Percentiles rank a stretch among this genome's conserved stretches.
Conservation (phyloP, 176 grass and related monocot species). For the Carex kokanica region DNA sequence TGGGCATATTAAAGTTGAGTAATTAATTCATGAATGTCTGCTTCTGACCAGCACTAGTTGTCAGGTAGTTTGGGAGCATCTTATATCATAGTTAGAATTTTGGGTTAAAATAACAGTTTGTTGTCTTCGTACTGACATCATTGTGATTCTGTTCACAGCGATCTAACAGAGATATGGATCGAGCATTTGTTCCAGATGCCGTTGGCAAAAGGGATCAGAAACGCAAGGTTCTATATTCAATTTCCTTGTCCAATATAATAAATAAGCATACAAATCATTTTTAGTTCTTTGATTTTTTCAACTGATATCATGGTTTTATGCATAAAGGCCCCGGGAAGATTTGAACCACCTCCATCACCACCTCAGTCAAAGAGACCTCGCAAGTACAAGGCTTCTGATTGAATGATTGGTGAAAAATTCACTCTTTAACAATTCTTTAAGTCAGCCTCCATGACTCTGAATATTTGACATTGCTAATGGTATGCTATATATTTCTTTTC, state of each 20-base stretch:
- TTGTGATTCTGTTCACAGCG: constrained; percentile 50
- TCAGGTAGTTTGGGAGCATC: not conserved
- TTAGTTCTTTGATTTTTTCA: constrained; percentile 4
- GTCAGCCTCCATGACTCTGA: not conserved
- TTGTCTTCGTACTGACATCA: not conserved
- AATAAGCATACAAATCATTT: constrained; percentile 1
- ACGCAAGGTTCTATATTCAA: constrained; percentile 68
- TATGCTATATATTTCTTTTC: not conserved
- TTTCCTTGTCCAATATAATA: not conserved
- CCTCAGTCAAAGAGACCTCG: constrained; percentile 80
- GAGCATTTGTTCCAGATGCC: constrained; percentile 56
- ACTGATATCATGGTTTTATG: constrained; percentile 28
- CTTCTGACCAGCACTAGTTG: not conserved
- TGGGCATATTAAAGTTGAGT: not conserved
- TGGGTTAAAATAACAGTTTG: not conserved
- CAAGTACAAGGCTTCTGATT: constrained; percentile 83
- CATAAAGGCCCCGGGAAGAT: constrained; percentile 60
- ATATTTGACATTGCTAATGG: not conserved
- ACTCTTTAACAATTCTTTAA: not conserved
- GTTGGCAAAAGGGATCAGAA: constrained; percentile 88
- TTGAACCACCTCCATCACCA: constrained; percentile 66
- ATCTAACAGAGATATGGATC: constrained; percentile 76
- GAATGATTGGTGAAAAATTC: constrained; percentile 24
- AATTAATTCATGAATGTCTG: not conserved
- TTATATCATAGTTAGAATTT: constrained; percentile 1